Conservation (phyloP, 2,329 filamentous ascomycete species). For the Fusarium nelsonii region DNA sequence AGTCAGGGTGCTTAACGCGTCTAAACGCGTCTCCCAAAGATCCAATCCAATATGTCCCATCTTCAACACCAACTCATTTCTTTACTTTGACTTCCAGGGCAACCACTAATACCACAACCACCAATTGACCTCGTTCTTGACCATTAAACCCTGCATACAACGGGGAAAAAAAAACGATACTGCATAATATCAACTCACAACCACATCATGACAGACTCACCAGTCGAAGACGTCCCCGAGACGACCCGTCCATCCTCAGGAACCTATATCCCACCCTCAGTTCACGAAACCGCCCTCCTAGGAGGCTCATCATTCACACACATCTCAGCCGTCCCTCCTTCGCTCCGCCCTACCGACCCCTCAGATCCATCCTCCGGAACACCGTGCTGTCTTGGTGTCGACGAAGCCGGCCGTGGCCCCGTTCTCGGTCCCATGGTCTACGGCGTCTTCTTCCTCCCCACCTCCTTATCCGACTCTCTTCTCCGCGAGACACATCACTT, state of each 20-base stretch:
- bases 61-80: background rate
- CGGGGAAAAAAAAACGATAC: background rate
- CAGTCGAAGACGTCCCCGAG: constrained; percentile 51
- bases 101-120: background rate
- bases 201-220: constrained; percentile 56
- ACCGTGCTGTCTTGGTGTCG: constrained; percentile 83
- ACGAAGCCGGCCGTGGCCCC: constrained; percentile 93
- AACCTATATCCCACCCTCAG: constrained; percentile 76
- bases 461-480: constrained; percentile 76
- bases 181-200: background rate
- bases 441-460: constrained; percentile 79
- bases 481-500: constrained; percentile 86
- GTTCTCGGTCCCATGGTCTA: constrained; percentile 88
- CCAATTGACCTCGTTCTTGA: background rate
- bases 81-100: constrained; percentile 10
- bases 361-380: constrained; percentile 52
- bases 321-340: constrained; percentile 75
- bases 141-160: background rate
- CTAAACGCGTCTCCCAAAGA: constrained; percentile 33
- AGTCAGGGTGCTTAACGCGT: constrained; percentile 37
- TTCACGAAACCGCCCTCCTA: constrained; percentile 69
- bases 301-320: constrained; percentile 77
- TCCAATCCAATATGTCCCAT: background rate
- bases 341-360: constrained; percentile 63
- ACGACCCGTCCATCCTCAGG: constrained; percentile 28